A percentile compares a stretch with the other conserved stretches of the same genome.
Evolutionary conservation across 441 rosid species (phyloP).

Genomic region (Adansonia grandidieri): DNA sequence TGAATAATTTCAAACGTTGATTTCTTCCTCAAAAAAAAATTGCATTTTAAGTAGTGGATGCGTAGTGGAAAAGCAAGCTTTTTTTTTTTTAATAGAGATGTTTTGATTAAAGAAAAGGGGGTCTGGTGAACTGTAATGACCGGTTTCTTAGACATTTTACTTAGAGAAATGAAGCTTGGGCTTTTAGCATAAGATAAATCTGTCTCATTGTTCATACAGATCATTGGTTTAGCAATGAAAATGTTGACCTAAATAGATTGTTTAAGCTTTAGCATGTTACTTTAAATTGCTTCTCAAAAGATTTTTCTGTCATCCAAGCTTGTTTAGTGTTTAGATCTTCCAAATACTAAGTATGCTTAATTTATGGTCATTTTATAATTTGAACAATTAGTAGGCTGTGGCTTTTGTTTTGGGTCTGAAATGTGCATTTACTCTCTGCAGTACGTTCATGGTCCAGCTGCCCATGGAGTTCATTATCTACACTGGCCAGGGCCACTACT

Average conservation of each 20-base stretch:
- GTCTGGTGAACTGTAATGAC: constrained; percentile 49
- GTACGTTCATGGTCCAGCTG: constrained; percentile 97
- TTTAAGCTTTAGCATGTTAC: constrained; percentile 5
- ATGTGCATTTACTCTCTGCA: constrained; percentile 40
- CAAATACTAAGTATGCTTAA: neutral
- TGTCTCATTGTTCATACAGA: constrained; percentile 26
- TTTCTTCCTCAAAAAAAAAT: neutral
- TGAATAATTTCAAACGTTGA: neutral
- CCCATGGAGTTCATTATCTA: constrained; percentile 91
- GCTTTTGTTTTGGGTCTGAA: constrained; percentile 15
- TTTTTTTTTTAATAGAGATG: neutral
- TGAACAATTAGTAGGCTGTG: neutral
- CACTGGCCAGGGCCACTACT: constrained; percentile 88
- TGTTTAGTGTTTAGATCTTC: neutral
- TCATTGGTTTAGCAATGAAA: neutral
- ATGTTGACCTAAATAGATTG: neutral
- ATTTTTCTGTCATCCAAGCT: neutral
- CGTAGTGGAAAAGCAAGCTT: neutral
- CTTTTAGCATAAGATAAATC: constrained; percentile 44
- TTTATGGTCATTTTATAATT: neutral
- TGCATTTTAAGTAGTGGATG: neutral
- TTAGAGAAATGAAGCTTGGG: constrained; percentile 30
- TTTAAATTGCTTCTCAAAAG: neutral
- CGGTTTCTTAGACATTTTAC: constrained; percentile 39
- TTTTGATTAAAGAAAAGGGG: constrained; percentile 23